Base-by-base conservation (phyloP, 352 stramenopile genomes). In the Stephanocyclus meneghinianus region DNA sequence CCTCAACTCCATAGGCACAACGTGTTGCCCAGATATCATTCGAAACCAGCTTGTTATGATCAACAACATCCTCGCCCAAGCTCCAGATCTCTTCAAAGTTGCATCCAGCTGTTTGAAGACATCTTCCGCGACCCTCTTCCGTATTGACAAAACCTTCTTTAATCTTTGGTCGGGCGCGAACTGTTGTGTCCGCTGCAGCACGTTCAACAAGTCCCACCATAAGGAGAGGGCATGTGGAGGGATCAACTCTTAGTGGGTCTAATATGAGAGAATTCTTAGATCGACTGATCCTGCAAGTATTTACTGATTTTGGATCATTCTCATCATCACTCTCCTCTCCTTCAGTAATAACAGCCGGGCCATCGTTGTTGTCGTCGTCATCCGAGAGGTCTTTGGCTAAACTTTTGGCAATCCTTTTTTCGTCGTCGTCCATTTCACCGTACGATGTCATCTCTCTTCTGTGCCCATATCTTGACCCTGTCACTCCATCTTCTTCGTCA, bases 81-180 rank as follows among this genome's bases (percentile, higher is more conserved):
- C 84, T 83, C 97, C 97, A 99, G 56, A 99, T 97, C 68, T 98
- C 96, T 76, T 98, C 91, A 86, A 99, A 99, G 85, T 99, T 99
- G 37, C 98, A 95, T 77, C 98, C 98, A 67, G 98, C 96, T 32
- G 83, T 91, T 74, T 94, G 90, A 26, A 95, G 73, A 60, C 87
- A 94, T 56, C 87, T 78, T 60, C 87, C 78, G 35, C 87, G 80
- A 57, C 71, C 84, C 71, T 94, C 88, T 69, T 95, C 89, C 5
- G 91, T 74, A 56, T 94, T 92, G 10, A 92, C 66, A 68, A 94
- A 94, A 6, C 86, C 92, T 47, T 90, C 69, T 67, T 85, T 77
- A 71, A 96, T 95, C 18, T 90, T 91, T 30, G 85, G 86, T 57
- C 84, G 74, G 30, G 82, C 77, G 67, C 89, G 76, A 26, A 96